Conservation (phyloP, 2,329 filamentous ascomycete genomes). For the Pezicula rhizophila region DNA sequence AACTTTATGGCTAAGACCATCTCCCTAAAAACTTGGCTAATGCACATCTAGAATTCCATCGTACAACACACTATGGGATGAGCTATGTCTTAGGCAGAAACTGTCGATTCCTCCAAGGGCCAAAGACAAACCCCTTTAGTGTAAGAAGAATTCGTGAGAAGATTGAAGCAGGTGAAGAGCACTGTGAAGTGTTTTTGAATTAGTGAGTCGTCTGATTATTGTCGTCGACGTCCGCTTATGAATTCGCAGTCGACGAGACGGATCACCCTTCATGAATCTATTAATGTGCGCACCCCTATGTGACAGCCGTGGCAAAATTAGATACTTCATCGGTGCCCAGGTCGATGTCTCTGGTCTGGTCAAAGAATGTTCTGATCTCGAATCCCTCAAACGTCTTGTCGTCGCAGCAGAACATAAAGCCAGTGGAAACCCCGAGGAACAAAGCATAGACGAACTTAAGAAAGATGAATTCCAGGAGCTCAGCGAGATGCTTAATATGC, state of each 20-base stretch:
- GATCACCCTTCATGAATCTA: conserved; percentile 62
- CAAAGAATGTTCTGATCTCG: conserved; percentile 54
- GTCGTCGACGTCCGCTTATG: conserved; percentile 2
- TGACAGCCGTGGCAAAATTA: conserved; percentile 53
- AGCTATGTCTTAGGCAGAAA: conserved; percentile 69
- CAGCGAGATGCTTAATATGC: conserved; percentile 62
- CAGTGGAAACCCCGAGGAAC: conserved; percentile 25
- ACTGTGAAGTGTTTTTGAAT: conserved; percentile 70
- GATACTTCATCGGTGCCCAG: conserved; percentile 62
- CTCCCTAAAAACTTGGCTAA: conserved; percentile 1
- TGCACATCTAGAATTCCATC: conserved; percentile 56
- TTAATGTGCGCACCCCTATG: conserved; percentile 58
- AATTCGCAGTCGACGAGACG: conserved; percentile 49
- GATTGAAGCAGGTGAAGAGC: conserved; percentile 57
- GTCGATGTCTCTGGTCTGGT: conserved; percentile 59
- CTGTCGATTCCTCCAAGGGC: conserved; percentile 73
- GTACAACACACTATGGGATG: conserved; percentile 70
- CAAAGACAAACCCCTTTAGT: conserved; percentile 59
- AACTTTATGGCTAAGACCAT: not conserved
- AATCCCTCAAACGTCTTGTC: conserved; percentile 45
- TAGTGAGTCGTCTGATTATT: conserved; percentile 41
- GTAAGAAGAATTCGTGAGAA: conserved; percentile 57
- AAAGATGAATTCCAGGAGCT: conserved; percentile 61
- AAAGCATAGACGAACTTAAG: conserved; percentile 15
- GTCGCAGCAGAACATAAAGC: conserved; percentile 25